A percentile compares a stretch with the other conserved stretches of the same genome.
phyloP scores from a whole-genome alignment of 805 yeast genomes.

The Yarrowia hollandica region DNA sequence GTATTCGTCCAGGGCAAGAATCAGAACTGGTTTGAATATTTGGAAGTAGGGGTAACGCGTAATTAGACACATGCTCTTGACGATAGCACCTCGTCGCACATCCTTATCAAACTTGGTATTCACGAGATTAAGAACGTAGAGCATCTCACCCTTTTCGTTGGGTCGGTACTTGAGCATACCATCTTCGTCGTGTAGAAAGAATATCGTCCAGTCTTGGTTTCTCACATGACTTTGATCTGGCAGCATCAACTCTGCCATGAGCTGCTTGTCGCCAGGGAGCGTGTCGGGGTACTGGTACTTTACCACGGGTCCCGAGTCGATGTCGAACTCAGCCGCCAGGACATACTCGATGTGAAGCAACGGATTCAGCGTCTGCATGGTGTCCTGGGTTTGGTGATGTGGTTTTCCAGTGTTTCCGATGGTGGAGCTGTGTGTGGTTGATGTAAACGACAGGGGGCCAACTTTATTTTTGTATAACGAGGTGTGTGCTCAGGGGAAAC shows the following conservation, averaged over 20 bases:
- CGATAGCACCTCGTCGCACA: conserved; percentile 58
- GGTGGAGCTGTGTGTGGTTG: conserved; percentile 1
- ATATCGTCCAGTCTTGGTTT: conserved; percentile 56
- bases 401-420: background rate
- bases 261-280: conserved; percentile 35
- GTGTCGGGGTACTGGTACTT: conserved; percentile 57
- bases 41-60: conserved; percentile 55
- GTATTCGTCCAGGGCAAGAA: conserved; percentile 54
- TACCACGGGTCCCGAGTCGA: conserved; percentile 68
- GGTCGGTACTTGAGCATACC: conserved; percentile 18
- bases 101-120: conserved; percentile 48
- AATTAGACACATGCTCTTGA: conserved; percentile 60
- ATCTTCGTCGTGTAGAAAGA: conserved; percentile 43
- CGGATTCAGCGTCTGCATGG: conserved; percentile 21
- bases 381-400: background rate
- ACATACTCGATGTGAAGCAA: conserved; percentile 52
- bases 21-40: conserved; percentile 58
- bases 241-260: conserved; percentile 57
- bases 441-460: conserved; percentile 24
- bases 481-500: background rate
- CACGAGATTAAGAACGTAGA: conserved; percentile 59
- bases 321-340: conserved; percentile 76
- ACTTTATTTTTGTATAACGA: background rate
- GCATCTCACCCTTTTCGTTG: conserved; percentile 46
- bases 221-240: conserved; percentile 61